Conservation (phyloP, 2,329 filamentous ascomycete genomes). For the Aspergillus hiratsukae region DNA sequence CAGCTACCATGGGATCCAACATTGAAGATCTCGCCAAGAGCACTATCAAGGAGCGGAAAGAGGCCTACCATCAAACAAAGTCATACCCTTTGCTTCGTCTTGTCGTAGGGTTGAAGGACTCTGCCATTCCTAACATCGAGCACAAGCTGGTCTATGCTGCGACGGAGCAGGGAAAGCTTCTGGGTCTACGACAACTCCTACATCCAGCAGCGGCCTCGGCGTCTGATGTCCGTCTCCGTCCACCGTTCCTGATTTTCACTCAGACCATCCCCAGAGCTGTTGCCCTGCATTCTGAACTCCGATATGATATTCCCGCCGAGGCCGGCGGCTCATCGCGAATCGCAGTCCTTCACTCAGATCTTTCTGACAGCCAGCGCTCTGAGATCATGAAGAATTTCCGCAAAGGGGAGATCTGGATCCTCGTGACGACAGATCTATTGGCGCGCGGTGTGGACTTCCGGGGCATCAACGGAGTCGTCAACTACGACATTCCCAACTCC, state of each 20-base stretch:
- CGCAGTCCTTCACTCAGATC: constrained; percentile 82
- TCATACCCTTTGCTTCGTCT: constrained; percentile 64
- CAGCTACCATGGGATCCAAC: constrained; percentile 92
- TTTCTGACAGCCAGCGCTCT: constrained; percentile 70
- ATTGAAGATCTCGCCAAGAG: constrained; percentile 73
- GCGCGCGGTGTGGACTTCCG: constrained; percentile 91
- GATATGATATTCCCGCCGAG: constrained; percentile 87
- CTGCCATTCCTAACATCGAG: constrained; percentile 84
- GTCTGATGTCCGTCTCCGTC: constrained; percentile 56
- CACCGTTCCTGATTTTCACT: constrained; percentile 92
- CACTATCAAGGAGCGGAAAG: constrained; percentile 57
- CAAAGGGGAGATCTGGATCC: constrained; percentile 87
- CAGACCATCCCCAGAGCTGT: constrained; percentile 90
- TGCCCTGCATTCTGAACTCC: constrained; percentile 81
- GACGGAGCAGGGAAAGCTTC: constrained; percentile 87
- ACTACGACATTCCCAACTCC: constrained; percentile 94
- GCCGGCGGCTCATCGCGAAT: constrained; percentile 81
- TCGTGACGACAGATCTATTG: constrained; percentile 92
- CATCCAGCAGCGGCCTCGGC: constrained; percentile 62
- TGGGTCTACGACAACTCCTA: constrained; percentile 83
- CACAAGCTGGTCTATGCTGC: constrained; percentile 89
- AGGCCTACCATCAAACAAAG: constrained; percentile 16
- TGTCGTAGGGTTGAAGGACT: constrained; percentile 95
- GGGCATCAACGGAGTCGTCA: constrained; percentile 92
- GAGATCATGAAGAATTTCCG: constrained; percentile 86